These are phyloP conservation scores for Aspergillus ellipticus DNA, from an alignment of 495 filamentous ascomycete species.

Conservation along the genomic window DNA sequence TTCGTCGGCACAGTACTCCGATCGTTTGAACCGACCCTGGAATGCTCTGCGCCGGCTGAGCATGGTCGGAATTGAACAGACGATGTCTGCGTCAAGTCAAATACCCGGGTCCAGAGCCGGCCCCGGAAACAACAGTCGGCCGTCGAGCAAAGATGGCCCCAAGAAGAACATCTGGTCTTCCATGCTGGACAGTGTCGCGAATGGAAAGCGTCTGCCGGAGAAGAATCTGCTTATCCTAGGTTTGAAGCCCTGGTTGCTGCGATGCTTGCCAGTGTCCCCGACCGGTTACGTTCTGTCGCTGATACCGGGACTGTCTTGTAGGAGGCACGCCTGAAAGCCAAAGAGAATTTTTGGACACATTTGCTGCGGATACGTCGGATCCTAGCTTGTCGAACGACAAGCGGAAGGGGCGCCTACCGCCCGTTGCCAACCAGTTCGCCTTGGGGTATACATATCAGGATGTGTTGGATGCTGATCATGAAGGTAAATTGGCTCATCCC, in stretches of 20 bases:
- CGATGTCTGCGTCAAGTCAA: constrained; percentile 41
- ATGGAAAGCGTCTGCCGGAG: constrained; percentile 84
- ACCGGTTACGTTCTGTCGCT: constrained; percentile 14
- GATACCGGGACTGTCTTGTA: constrained; percentile 29
- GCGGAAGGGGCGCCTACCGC: constrained; percentile 62
- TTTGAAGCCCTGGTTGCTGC: constrained; percentile 22
- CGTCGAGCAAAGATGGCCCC: constrained; percentile 63
- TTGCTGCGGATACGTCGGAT: constrained; percentile 60
- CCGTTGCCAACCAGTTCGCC: constrained; percentile 89
- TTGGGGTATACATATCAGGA: constrained; percentile 95
- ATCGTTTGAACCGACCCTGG: constrained; percentile 13
- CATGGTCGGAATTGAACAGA: constrained; percentile 39
- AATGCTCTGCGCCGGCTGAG: constrained; percentile 37
- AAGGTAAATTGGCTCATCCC: constrained; percentile 53
- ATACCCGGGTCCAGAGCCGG: constrained; percentile 31
- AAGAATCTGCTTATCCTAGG: constrained; percentile 88
- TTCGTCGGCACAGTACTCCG: constrained; percentile 3
- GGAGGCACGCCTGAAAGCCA: constrained; percentile 87
- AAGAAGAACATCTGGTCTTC: constrained; percentile 94
- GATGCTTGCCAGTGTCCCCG: constrained; percentile 2
- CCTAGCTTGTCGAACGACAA: constrained; percentile 53
- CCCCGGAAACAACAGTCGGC: constrained; percentile 44
- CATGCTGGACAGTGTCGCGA: constrained; percentile 86
- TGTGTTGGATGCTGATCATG: constrained; percentile 90
- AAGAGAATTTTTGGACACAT: constrained; percentile 80